Evolutionary conservation across 2,329 filamentous ascomycete genomes (phyloP).

Genomic region (Pseudogymnoascus sp.): DNA sequence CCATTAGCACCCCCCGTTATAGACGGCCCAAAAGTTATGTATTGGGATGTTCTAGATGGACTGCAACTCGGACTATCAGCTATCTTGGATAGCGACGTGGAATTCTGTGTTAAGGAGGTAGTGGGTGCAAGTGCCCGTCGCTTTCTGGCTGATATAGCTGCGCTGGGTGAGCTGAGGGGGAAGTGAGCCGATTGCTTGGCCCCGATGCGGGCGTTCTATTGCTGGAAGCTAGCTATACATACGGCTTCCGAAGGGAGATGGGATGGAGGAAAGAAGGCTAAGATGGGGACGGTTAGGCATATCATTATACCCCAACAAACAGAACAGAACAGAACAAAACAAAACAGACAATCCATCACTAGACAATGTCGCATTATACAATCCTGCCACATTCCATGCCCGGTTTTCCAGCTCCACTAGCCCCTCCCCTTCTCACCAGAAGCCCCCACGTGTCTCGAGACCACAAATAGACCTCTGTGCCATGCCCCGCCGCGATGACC

Average conservation of each 20-base stretch:
- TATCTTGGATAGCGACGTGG: conserved; percentile 47
- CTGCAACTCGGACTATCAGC: conserved; percentile 49
- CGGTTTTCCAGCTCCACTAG: neutral
- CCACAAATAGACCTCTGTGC: neutral
- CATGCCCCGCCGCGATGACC: no score
- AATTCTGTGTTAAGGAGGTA: conserved; percentile 43
- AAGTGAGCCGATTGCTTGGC: neutral
- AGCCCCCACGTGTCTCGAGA: neutral
- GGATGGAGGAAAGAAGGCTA: neutral
- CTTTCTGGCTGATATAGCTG: conserved; percentile 48
- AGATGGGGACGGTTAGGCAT: neutral
- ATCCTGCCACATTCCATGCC: neutral
- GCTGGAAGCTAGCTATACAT: neutral
- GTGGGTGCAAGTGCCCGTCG: conserved; percentile 47
- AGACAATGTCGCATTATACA: neutral
- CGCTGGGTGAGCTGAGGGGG: conserved; percentile 35
- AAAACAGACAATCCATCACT: neutral
- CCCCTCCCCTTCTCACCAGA: neutral
- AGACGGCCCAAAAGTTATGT: conserved; percentile 30
- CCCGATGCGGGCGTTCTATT: neutral
- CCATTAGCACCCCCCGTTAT: neutral
- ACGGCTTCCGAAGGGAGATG: no score
- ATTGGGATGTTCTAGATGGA: conserved; percentile 47
- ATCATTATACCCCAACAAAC: neutral
- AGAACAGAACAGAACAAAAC: neutral